Evolutionary conservation across 768 basidiomycete species (phyloP).

Genomic region (Agaricus subrufescens): DNA sequence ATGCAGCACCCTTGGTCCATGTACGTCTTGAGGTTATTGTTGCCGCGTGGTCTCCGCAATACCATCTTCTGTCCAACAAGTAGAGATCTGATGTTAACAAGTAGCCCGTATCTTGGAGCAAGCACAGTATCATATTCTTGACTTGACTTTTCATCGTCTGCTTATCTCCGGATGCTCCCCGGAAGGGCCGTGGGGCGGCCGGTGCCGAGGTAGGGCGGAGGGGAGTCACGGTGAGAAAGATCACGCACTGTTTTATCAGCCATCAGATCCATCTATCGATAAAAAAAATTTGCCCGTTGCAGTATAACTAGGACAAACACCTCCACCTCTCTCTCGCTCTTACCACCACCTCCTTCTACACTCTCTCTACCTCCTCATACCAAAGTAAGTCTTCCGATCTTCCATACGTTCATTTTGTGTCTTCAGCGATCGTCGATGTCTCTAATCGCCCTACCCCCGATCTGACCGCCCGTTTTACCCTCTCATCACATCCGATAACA

Average conservation of each 20-base stretch:
- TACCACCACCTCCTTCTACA: slow-evolving; percentile 44
- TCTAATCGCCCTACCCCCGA: slow-evolving; percentile 20
- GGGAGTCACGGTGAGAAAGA: slow-evolving; percentile 38
- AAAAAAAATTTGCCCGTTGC: slow-evolving; percentile 48
- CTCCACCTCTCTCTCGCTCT: slow-evolving; percentile 33
- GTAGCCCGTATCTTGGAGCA: background rate
- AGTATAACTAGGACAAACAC: slow-evolving; percentile 62
- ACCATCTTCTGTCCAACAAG: slow-evolving; percentile 66
- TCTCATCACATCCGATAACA: slow-evolving; percentile 22
- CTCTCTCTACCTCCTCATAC: slow-evolving; percentile 22
- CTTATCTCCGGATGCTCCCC: background rate
- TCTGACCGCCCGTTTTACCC: slow-evolving; percentile 15
- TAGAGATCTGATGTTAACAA: background rate
- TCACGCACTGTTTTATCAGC: slow-evolving; percentile 41
- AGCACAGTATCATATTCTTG: no score
- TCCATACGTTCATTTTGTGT: slow-evolving; percentile 10
- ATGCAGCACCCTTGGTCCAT: slow-evolving; percentile 80
- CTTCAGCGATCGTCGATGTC: slow-evolving; percentile 20
- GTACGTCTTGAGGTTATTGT: slow-evolving; percentile 84
- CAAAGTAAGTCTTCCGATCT: slow-evolving; percentile 30
- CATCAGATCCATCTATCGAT: slow-evolving; percentile 54
- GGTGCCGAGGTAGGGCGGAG: slow-evolving; percentile 23
- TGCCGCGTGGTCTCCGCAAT: slow-evolving; percentile 68
- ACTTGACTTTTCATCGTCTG: no score
- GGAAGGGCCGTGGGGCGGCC: slow-evolving; percentile 1